phyloP scores from a whole-genome alignment of 805 yeast genomes.

The Kurtzmaniella cleridarum region DNA sequence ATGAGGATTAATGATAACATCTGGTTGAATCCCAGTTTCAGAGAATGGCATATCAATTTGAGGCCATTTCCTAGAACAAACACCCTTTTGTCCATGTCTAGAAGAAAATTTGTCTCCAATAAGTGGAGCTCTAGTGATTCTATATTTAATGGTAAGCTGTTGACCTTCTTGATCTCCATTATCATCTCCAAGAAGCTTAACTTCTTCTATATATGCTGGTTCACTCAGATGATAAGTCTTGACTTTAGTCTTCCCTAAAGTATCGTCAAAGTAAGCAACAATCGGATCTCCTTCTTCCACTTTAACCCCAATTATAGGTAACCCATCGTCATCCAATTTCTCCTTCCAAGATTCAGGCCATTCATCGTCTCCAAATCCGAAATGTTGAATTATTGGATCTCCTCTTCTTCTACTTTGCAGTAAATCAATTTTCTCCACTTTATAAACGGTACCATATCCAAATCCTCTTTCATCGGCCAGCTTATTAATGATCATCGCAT shows the following conservation, averaged over 20 bases:
- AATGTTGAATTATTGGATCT: constrained; percentile 90
- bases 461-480: constrained; percentile 98
- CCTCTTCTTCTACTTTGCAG: constrained; percentile 75
- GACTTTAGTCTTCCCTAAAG: constrained; percentile 82
- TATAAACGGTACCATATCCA: constrained; percentile 94
- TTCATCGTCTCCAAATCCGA: constrained; percentile 89
- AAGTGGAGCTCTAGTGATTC: constrained; percentile 86
- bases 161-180: constrained; percentile 73
- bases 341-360: constrained; percentile 92
- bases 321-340: constrained; percentile 85
- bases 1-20: constrained; percentile 95
- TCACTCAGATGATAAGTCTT: constrained; percentile 92
- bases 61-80: constrained; percentile 98
- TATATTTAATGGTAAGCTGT: constrained; percentile 76
- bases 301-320: constrained; percentile 82
- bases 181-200: constrained; percentile 86
- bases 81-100: constrained; percentile 98
- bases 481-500: constrained; percentile 97
- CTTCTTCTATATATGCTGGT: constrained; percentile 93
- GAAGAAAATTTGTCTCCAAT: constrained; percentile 98
- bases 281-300: constrained; percentile 96
- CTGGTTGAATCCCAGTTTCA: constrained; percentile 96
- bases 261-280: constrained; percentile 87
- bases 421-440: constrained; percentile 87
- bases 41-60: constrained; percentile 94